Conservation (phyloP, 805 yeast genomes). For the Kodamaea leandrae region DNA sequence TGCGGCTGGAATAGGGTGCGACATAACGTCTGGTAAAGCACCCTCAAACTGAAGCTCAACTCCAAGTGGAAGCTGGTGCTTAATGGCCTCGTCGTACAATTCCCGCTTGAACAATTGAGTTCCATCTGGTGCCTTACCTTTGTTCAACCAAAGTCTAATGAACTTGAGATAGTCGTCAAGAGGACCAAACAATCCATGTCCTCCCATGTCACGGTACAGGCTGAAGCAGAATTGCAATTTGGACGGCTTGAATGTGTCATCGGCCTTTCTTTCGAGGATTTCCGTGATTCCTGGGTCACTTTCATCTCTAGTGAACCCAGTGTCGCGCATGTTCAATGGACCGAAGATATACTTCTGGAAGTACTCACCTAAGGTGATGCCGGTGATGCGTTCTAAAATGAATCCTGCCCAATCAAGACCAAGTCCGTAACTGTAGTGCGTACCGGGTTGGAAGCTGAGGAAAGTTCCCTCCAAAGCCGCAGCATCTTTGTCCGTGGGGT, state of each 20-base stretch:
- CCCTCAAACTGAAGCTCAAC: conserved; percentile 22
- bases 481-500: background rate
- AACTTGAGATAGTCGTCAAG: conserved; percentile 38
- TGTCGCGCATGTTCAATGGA: conserved; percentile 20
- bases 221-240: conserved; percentile 2
- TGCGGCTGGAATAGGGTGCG: background rate
- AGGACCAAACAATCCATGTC: conserved; percentile 41
- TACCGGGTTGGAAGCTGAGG: conserved; percentile 34
- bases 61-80: conserved; percentile 31
- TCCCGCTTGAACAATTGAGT: conserved; percentile 24
- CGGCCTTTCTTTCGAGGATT: background rate
- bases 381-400: conserved; percentile 32
- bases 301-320: background rate
- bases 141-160: conserved; percentile 37
- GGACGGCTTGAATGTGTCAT: background rate
- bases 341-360: conserved; percentile 29
- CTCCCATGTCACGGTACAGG: conserved; percentile 39
- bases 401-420: conserved; percentile 39
- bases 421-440: conserved; percentile 37
- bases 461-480: background rate
- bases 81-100: conserved; percentile 31
- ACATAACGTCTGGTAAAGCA: conserved; percentile 2
- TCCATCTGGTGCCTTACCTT: conserved; percentile 40
- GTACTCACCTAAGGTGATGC: conserved; percentile 31
- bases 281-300: background rate